These are phyloP conservation scores for Helicostylum pulchrum DNA, from an alignment of 192 early-diverging fungal genomes.

Conservation along the genomic window DNA sequence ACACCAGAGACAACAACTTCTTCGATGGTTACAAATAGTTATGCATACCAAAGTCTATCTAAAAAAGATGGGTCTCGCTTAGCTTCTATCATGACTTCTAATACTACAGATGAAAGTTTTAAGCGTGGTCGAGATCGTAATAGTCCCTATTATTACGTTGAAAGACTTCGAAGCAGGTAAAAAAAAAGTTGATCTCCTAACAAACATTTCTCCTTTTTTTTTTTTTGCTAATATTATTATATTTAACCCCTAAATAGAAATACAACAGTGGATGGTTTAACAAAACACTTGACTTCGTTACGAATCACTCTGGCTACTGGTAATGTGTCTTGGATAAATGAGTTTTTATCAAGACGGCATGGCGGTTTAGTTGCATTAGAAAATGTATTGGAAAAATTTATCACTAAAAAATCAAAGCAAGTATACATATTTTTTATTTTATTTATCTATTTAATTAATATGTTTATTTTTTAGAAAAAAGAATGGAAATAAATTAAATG, in stretches of 20 bases:
- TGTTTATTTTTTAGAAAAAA: conserved; percentile 22
- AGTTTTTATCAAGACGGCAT: conserved; percentile 40
- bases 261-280: conserved; percentile 36
- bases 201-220: background rate
- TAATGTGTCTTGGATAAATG: conserved; percentile 47
- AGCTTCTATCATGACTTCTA: background rate
- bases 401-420: conserved; percentile 38
- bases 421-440: conserved; percentile 10
- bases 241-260: conserved; percentile 24
- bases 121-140: conserved; percentile 22
- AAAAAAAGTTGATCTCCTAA: background rate
- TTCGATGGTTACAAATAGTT: conserved; percentile 2
- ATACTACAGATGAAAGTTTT: background rate
- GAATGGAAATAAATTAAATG: conserved; percentile 15
- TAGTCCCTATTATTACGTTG: conserved; percentile 35
- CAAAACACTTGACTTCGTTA: conserved; percentile 41
- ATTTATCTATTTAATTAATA: conserved; percentile 5
- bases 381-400: conserved; percentile 42
- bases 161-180: conserved; percentile 31
- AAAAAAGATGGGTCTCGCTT: conserved; percentile 20
- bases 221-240: conserved; percentile 1
- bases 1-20: background rate
- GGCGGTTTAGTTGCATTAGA: conserved; percentile 52
- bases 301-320: conserved; percentile 42
- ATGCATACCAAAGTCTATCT: conserved; percentile 17